Evolutionary conservation across 2,329 filamentous ascomycete species (phyloP), one percentile per base, ranked within the genome.

Genomic region (Colletotrichum chrysophilum): DNA sequence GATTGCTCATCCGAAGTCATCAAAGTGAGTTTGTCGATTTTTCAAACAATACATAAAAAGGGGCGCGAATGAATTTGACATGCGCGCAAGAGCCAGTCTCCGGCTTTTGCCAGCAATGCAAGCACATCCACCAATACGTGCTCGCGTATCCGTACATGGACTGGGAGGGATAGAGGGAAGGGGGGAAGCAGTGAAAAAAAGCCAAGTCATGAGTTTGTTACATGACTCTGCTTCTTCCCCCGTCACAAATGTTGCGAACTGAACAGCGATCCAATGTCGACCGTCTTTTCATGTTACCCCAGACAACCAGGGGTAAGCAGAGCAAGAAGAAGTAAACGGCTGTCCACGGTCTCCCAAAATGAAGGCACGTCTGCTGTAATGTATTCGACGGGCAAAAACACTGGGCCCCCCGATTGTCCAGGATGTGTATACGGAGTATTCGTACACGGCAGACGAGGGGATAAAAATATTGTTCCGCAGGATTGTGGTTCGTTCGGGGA

Each of bases 241-340:
- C 13, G 68, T 71, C 61, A 28, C 61, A 28, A 62, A 32, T 14
- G 38, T 36, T 16, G 36, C 26, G 14, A 28, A 61, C 43, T n/a
- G 52, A 38, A 48, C 24, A 24, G 52, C 36, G 24, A 52, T 55
- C 16, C 30, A 52, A 26, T 28, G 26, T 65, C 70, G 71, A 74
- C 71, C 26, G 61, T 68, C 52, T 52, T 62, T 71, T 55, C 68
- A 65, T 69, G 58, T 75, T 69, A 65, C 70, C 70, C 34, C 74
- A 60, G 64, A 68, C 36, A 69, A 70, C 61, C 48, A 26, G 55
- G 38, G 38, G 34, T 12, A 34, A 32, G n/a, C n/a, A 32, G 5
- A 48, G 21, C 5, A 43, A 7, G 24, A n/a, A 36, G 13, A 18
- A 52, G 4, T 55, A 32, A 52, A 68, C 21, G 21, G 48, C 26